Evolutionary conservation across 768 basidiomycete genomes (phyloP).

Genomic region (Tricholoma flavovirens): DNA sequence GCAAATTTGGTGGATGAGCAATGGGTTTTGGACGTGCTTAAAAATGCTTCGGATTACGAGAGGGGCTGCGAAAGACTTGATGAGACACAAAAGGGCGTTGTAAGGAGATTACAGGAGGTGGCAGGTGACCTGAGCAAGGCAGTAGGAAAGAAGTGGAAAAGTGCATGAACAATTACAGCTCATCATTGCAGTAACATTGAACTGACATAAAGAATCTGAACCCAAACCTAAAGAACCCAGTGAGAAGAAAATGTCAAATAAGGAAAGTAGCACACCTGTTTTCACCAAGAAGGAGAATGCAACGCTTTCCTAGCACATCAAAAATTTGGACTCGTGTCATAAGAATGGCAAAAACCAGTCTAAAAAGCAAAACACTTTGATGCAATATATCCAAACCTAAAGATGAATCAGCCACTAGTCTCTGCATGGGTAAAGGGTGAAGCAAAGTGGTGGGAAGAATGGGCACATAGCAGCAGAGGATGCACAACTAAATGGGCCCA

Average conservation of each 20-base stretch:
- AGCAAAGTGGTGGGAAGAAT: slow-evolving; percentile 16
- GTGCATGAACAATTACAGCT: background rate
- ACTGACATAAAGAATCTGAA: background rate
- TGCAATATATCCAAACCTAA: slow-evolving; percentile 21
- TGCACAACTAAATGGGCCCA: slow-evolving; percentile 17
- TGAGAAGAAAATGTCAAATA: background rate
- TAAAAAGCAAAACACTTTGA: slow-evolving; percentile 18
- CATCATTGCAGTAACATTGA: background rate
- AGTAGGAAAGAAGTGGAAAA: background rate
- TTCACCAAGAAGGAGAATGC: slow-evolving; percentile 7
- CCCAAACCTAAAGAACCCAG: background rate
- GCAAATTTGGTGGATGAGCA: slow-evolving; percentile 13
- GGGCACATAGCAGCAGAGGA: slow-evolving; percentile 3
- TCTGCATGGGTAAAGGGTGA: slow-evolving; percentile 24
- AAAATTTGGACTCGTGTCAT: slow-evolving; percentile 19
- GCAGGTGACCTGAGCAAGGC: slow-evolving; percentile 1
- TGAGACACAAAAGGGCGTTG: slow-evolving; percentile 35
- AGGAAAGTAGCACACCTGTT: background rate
- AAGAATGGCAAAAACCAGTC: slow-evolving; percentile 20
- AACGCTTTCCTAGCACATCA: background rate
- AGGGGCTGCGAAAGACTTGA: slow-evolving; percentile 67
- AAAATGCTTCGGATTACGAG: slow-evolving; percentile 57
- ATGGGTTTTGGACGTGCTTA: slow-evolving; percentile 8
- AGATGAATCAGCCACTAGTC: slow-evolving; percentile 21
- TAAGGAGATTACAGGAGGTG: slow-evolving; percentile 4